phyloP scores from a whole-genome alignment of 176 grass and related monocot species.

The Juncus effusus region DNA sequence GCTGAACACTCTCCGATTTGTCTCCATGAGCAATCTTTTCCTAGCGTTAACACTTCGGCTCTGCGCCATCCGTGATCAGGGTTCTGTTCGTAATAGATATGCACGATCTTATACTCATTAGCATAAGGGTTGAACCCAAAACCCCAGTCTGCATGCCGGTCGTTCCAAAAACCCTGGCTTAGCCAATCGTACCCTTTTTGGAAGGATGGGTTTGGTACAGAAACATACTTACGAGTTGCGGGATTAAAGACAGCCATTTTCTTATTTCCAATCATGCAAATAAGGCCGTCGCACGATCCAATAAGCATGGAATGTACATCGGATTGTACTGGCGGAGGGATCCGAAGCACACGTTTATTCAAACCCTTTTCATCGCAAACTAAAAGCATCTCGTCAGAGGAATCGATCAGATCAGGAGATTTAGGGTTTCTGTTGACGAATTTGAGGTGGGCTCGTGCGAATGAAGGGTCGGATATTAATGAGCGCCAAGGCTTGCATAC shows the following conservation, averaged over 20 bases:
- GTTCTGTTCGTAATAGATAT: neutral
- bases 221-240: neutral
- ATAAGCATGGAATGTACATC: neutral
- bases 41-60: neutral
- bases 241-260: constrained; percentile 11
- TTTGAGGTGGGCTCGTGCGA: neutral
- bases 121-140: neutral
- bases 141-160: neutral
- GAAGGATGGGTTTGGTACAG: neutral
- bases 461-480: neutral
- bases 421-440: neutral
- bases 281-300: constrained; percentile 11
- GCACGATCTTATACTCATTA: constrained; percentile 1
- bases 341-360: neutral
- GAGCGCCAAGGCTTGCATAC: neutral
- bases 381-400: no score
- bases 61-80: neutral
- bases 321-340: neutral
- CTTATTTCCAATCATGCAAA: neutral
- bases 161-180: no score
- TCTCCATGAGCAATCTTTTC: constrained; percentile 8
- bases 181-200: no score
- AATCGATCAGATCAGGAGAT: no score
- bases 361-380: neutral
- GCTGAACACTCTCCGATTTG: no score